Evolutionary conservation across 192 early-diverging fungal species (phyloP), one percentile per base, ranked within the genome.

Genomic region (Irineochytrium annulatum): DNA sequence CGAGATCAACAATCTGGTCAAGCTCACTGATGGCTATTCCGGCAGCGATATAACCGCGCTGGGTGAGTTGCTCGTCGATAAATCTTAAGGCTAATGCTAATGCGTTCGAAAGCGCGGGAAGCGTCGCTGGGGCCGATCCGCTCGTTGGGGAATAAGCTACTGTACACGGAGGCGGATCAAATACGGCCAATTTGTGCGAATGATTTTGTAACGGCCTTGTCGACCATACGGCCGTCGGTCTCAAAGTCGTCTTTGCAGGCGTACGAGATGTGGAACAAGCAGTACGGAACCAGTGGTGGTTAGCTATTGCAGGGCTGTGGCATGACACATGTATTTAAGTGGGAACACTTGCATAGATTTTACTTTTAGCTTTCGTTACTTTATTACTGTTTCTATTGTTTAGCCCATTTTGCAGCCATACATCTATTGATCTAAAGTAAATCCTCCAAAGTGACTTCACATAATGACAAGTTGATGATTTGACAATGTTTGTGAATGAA

Each of bases 61-160:
- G 4, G 74, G 74, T 76, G 49, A 1, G 57, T 46, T 24, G 39
- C 17, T 53, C 6, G 22, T 45, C 14, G 19, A 48, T 48, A 14
- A 26, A 33, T 24, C 20, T 16, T 16, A 24, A 8, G 22, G 11
- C 48, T 20, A 26, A 26, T 16, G 22, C n/a, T n/a, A n/a, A n/a
- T n/a, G 48, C 8, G 8, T 16, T 8, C 48, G 22, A 43, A 33
- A 78, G 80, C 80, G 1, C 75, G 78, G 0, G 80, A 82, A 52
- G 80, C 80, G 3, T 75, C 76, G 5, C 48, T 82, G 2, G 75
- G 73, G 8, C 80, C 80, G 4, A 76, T 82, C 39, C 69, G 80
- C 5, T 57, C 55, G 28, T 59, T 82, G 3, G 78, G 78, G n/a
- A 52, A 62, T 16, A 60, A 60, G 22, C 57, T 82, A 13, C 13